Conservation (phyloP, 192 early-diverging fungal genomes). For the Spizellomyces sp. region DNA sequence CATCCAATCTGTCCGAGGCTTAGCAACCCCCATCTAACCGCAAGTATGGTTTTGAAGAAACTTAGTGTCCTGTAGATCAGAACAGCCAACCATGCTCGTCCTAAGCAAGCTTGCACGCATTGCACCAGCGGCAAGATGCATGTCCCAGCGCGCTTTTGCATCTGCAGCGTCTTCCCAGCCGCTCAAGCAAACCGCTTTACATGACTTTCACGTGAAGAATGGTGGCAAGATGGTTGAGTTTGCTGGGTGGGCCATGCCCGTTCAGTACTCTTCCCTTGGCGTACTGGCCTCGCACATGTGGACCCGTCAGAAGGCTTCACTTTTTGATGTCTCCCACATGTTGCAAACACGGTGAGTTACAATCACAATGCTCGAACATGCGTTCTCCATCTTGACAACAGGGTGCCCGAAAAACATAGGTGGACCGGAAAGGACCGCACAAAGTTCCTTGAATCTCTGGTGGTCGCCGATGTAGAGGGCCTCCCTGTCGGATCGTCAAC, state of each 20-base stretch:
- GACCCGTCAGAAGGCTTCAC: conserved; percentile 85
- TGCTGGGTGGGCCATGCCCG: conserved; percentile 97
- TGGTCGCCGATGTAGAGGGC: conserved; percentile 83
- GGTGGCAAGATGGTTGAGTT: conserved; percentile 98
- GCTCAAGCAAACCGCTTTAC: conserved; percentile 76
- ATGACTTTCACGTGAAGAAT: conserved; percentile 89
- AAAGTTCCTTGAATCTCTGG: conserved; percentile 85
- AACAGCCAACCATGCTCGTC: too few relatives aligned
- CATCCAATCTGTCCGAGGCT: too few relatives aligned
- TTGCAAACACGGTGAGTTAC: conserved; percentile 77
- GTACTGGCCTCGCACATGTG: conserved; percentile 85
- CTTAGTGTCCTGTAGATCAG: too few relatives aligned
- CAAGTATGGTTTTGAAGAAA: too few relatives aligned
- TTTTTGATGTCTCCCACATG: conserved; percentile 99
- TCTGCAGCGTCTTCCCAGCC: neutral
- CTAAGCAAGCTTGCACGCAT: too few relatives aligned
- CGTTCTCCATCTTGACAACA: neutral
- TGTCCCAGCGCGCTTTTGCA: too few relatives aligned
- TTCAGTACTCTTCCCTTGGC: conserved; percentile 83
- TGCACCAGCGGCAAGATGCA: too few relatives aligned
- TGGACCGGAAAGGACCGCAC: conserved; percentile 84
- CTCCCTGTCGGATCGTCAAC: conserved; percentile 80
- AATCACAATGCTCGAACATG: neutral
- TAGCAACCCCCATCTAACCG: too few relatives aligned
- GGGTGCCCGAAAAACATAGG: conserved; percentile 42